A percentile compares a stretch with the other conserved stretches of the same genome.
These are phyloP conservation scores for Choanephora cucurbitarum DNA, from an alignment of 371 early-diverging fungal species.

Conservation along the genomic window DNA sequence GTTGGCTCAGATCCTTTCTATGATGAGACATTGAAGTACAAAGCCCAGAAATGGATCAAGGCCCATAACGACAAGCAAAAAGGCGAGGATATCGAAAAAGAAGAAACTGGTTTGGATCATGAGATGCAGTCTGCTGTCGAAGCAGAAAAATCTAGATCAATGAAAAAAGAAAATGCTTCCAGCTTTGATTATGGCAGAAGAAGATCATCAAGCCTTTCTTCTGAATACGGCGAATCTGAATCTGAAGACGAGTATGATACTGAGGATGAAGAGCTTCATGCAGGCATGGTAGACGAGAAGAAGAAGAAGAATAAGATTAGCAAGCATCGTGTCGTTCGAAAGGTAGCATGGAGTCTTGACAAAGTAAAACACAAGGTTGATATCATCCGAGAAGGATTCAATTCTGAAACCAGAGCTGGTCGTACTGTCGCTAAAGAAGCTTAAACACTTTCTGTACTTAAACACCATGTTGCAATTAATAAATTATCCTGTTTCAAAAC, in stretches of 20 bases:
- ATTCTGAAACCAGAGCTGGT: slow-evolving; percentile 37
- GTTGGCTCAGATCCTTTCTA: slow-evolving; percentile 45
- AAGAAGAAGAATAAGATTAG: slow-evolving; percentile 22
- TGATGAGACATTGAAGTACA: slow-evolving; percentile 24
- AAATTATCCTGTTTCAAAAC: too few relatives aligned
- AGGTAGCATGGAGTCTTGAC: slow-evolving; percentile 37
- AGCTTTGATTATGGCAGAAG: not conserved
- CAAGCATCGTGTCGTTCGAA: slow-evolving; percentile 35
- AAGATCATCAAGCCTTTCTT: slow-evolving; percentile 21
- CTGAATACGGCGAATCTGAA: slow-evolving; percentile 32
- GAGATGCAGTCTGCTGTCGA: slow-evolving; percentile 19
- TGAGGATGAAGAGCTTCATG: slow-evolving; percentile 18
- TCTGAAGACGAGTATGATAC: slow-evolving; percentile 15
- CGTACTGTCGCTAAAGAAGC: slow-evolving; percentile 38
- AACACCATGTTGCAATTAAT: too few relatives aligned
- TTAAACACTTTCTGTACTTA: slow-evolving; percentile 3
- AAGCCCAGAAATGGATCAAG: slow-evolving; percentile 39
- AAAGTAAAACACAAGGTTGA: slow-evolving; percentile 38
- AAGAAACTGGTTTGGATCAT: slow-evolving; percentile 9
- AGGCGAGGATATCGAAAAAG: slow-evolving; percentile 1
- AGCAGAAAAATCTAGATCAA: slow-evolving; percentile 7
- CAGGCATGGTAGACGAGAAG: slow-evolving; percentile 25
- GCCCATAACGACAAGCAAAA: slow-evolving; percentile 21
- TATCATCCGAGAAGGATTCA: slow-evolving; percentile 37
- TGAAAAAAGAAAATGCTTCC: not conserved